Percentiles rank a stretch among this genome's conserved stretches.
phyloP scores from a whole-genome alignment of 805 yeast genomes.

The Yamadazyma kitorensis region DNA sequence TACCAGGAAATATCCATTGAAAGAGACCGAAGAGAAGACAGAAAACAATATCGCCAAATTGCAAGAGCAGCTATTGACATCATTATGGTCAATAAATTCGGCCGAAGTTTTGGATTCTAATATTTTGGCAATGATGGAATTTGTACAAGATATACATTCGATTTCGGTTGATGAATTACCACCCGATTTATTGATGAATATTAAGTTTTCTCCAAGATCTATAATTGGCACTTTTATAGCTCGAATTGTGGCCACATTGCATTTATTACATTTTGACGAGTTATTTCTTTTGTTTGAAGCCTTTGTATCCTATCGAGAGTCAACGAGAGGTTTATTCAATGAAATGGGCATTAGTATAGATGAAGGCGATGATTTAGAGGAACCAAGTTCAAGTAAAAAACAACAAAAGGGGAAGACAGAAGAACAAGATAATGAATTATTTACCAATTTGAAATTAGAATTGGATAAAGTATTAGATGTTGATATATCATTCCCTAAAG shows the following conservation, averaged over 20 bases:
- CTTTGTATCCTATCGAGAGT: slow-evolving; percentile 33
- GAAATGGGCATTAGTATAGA: slow-evolving; percentile 2
- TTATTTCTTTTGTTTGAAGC: slow-evolving; percentile 27
- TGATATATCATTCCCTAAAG: slow-evolving; percentile 6
- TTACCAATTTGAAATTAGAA: slow-evolving; percentile 13
- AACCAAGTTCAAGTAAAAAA: background rate
- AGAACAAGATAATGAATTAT: slow-evolving; percentile 15
- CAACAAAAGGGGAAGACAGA: slow-evolving; percentile 4
- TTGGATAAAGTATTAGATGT: slow-evolving; percentile 10
- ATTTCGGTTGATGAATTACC: background rate
- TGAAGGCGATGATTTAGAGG: background rate
- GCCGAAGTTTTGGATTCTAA: slow-evolving; percentile 43
- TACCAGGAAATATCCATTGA: slow-evolving; percentile 3
- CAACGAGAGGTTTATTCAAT: slow-evolving; percentile 20
- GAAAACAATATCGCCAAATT: slow-evolving; percentile 3
- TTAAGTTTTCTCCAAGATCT: slow-evolving; percentile 18
- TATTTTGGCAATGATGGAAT: slow-evolving; percentile 5
- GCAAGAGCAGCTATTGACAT: slow-evolving; percentile 5
- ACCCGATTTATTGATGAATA: background rate
- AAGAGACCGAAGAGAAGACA: background rate
- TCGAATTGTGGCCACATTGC: slow-evolving; percentile 29
- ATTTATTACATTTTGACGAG: slow-evolving; percentile 38
- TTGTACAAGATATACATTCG: slow-evolving; percentile 8
- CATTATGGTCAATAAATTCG: slow-evolving; percentile 47
- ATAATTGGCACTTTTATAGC: slow-evolving; percentile 32